phyloP scores from a whole-genome alignment of 768 basidiomycete species.

The Russula sp. region DNA sequence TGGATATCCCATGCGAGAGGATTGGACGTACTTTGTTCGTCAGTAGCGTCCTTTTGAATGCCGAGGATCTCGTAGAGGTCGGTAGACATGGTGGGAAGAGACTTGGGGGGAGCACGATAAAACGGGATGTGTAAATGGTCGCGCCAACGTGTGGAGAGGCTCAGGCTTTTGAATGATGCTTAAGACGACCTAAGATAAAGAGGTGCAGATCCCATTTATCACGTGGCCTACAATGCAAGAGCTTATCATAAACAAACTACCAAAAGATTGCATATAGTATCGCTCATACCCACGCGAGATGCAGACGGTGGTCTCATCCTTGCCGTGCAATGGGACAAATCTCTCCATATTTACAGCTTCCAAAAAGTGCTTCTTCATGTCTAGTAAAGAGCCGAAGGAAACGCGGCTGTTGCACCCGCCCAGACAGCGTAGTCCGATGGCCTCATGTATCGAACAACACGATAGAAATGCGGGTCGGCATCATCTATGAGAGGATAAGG shows the following conservation, averaged over 20 bases:
- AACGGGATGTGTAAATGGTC: background rate
- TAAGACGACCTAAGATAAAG: too few species aligned
- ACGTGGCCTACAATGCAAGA: constrained; percentile 46
- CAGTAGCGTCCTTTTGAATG: constrained; percentile 45
- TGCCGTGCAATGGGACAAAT: constrained; percentile 82
- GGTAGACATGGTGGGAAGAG: constrained; percentile 40
- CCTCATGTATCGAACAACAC: constrained; percentile 87
- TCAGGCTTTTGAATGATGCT: too few species aligned
- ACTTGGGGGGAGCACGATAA: constrained; percentile 4
- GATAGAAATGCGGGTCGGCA: constrained; percentile 80
- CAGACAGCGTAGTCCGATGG: constrained; percentile 82
- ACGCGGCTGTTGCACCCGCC: constrained; percentile 76
- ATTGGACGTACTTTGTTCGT: constrained; percentile 54
- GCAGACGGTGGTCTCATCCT: constrained; percentile 81
- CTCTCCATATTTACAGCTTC: constrained; percentile 86
- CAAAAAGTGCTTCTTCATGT: constrained; percentile 62
- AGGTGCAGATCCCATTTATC: background rate
- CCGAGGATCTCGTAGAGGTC: constrained; percentile 63
- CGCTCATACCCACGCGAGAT: constrained; percentile 57
- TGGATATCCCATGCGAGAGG: background rate
- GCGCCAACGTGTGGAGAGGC: too few species aligned
- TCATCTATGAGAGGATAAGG: constrained; percentile 85
- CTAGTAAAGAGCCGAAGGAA: constrained; percentile 64
- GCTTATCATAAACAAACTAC: constrained; percentile 71
- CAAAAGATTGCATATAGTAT: constrained; percentile 57